A percentile compares a stretch with the other conserved stretches of the same genome.
Conservation (phyloP, 192 early-diverging fungal species). For the Gonapodya prolifera region DNA sequence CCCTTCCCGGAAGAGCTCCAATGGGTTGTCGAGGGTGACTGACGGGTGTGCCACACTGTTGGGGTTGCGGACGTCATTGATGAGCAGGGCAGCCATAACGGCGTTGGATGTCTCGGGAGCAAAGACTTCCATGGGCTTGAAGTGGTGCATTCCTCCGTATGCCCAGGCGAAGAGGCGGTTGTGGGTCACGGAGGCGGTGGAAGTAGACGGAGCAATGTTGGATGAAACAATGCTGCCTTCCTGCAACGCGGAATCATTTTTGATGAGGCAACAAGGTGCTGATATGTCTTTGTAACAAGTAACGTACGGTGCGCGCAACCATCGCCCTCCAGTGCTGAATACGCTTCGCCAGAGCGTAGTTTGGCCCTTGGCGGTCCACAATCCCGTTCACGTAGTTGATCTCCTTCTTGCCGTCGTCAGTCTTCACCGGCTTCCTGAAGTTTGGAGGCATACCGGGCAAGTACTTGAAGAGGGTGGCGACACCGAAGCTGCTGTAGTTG, state of each 20-base stretch:
- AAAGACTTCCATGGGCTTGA: slow-evolving; percentile 1
- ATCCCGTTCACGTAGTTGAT: background rate
- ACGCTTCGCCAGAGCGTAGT: slow-evolving; percentile 4
- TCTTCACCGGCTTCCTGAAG: background rate
- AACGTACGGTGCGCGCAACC: background rate
- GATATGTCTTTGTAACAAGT: too few species aligned
- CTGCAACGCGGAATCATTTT: slow-evolving; percentile 2
- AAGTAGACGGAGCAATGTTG: background rate
- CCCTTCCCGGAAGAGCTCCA: background rate
- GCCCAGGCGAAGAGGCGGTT: background rate
- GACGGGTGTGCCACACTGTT: background rate
- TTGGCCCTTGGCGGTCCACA: slow-evolving; percentile 6
- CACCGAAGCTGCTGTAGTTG: background rate
- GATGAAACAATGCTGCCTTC: background rate
- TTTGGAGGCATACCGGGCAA: background rate
- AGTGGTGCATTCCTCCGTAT: background rate
- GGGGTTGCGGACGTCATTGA: background rate
- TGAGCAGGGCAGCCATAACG: background rate
- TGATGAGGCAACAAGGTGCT: too few species aligned
- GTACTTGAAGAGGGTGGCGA: slow-evolving; percentile 5
- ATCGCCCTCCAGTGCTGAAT: background rate
- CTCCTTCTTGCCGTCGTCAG: slow-evolving; percentile 5
- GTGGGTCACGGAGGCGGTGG: background rate
- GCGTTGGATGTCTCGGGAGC: background rate
- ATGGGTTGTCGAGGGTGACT: background rate